Evolutionary conservation across 805 yeast species (phyloP), one percentile per base, ranked within the genome.

Genomic region (Metschnikowia noctiluminum): DNA sequence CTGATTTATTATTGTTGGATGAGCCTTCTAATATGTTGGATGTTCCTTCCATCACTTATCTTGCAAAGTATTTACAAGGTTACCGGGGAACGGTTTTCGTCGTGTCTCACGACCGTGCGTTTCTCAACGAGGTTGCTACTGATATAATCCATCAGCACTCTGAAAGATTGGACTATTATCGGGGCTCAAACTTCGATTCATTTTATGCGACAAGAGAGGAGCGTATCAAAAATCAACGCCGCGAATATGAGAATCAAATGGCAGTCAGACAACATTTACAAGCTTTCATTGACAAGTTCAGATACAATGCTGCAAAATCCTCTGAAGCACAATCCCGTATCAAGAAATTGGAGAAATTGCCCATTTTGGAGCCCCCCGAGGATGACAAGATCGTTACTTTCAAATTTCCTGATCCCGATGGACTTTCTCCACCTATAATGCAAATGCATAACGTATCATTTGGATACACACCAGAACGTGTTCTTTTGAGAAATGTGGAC

Each of bases 21-120:
- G 99, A 94, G 79, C 99, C 99, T 62, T 91, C 98, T 53, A 94
- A 94, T 85, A 94, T 91, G 97, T 87, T 94, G 96, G 99, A 94
- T 81, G 97, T 94, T 68, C 99, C 99, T 28, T 91, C 98, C 46
- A 89, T 94, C 65, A 92, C 97, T 1, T 94, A 84, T 66, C 77
- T 94, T 63, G 92, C 98, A 10, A 82, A 87, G 58, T 94, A 94
- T 65, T 73, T 94, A 58, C 96, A 89, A 64, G 77, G 88, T 7
- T 94, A 94, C 65, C 91, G 96, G 46, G 81, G 96, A 1, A 94
- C 99, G 0, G 94, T 94, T 2, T 74, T 94, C 55, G 96, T 92
- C 38, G 99, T 94, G 40, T 94, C 99, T 48, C 99, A 94, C 76
- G 99, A 94, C 69, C 84, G 99, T 63, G 89, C 97, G 38, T 94